phyloP scores from a whole-genome alignment of 331 rosid species.

The Phaseolus coccineus region DNA sequence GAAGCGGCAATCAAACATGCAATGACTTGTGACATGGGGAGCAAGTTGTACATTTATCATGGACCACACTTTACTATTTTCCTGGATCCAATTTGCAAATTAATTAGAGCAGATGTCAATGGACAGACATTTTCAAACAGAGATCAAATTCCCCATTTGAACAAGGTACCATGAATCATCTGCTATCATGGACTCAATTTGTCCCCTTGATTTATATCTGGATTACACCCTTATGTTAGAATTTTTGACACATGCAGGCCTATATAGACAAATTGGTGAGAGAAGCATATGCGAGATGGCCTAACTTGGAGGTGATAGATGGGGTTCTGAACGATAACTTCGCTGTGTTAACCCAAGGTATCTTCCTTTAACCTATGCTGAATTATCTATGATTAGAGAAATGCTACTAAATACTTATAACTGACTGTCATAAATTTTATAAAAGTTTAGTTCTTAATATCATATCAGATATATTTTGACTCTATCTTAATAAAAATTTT shows the following conservation, averaged over 20 bases:
- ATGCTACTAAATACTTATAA: background rate
- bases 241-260: constrained; percentile 48
- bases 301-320: constrained; percentile 61
- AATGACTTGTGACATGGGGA: constrained; percentile 68
- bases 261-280: constrained; percentile 58
- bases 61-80: constrained; percentile 43
- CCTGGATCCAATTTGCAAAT: constrained; percentile 76
- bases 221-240: background rate
- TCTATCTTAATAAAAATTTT: no score
- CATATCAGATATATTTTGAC: no score
- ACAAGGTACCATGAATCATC: constrained; percentile 53
- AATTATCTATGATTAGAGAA: background rate
- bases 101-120: constrained; percentile 58
- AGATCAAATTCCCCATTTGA: constrained; percentile 43
- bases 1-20: constrained; percentile 78
- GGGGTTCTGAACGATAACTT: constrained; percentile 55
- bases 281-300: constrained; percentile 70
- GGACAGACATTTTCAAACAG: constrained; percentile 49
- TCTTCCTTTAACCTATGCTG: background rate
- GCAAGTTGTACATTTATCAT: constrained; percentile 55
- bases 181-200: background rate
- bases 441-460: no score
- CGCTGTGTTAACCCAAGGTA: constrained; percentile 72
- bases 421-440: no score
- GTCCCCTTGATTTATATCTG: background rate